A percentile compares a stretch with the other conserved stretches of the same genome.
These are phyloP conservation scores for Ambrosia artemisiifolia DNA, from an alignment of 129 eudicot species.

Conservation along the genomic window DNA sequence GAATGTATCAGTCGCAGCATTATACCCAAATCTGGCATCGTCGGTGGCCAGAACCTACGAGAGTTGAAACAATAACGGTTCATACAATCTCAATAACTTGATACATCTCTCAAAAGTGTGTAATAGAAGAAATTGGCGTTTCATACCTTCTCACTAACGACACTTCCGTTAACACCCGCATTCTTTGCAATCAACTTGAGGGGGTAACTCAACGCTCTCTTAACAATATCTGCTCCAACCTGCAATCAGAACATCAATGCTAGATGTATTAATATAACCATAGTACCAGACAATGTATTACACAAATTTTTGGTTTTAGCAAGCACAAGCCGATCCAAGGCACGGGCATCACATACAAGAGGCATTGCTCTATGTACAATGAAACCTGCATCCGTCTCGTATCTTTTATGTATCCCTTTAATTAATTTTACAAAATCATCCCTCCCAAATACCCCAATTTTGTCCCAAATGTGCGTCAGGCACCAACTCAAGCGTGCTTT, in stretches of 20 bases:
- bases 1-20: conserved; percentile 73
- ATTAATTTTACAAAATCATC: too few species aligned
- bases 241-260: background rate
- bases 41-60: conserved; percentile 58
- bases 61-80: background rate
- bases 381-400: too few species aligned
- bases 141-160: conserved; percentile 68
- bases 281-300: background rate
- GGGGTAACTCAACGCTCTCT: conserved; percentile 54
- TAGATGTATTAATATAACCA: background rate
- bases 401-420: too few species aligned
- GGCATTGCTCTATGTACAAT: too few species aligned
- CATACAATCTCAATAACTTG: background rate
- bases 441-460: too few species aligned
- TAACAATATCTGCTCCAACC: conserved; percentile 73
- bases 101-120: background rate
- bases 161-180: conserved; percentile 50
- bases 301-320: too few species aligned
- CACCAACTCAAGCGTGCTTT: too few species aligned
- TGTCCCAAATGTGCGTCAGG: too few species aligned
- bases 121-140: too few species aligned
- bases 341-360: too few species aligned
- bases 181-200: conserved; percentile 42
- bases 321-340: too few species aligned
- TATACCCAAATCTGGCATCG: conserved; percentile 60